Base-by-base conservation (phyloP, 2,329 filamentous ascomycete genomes). In the Apiospora hydei region DNA sequence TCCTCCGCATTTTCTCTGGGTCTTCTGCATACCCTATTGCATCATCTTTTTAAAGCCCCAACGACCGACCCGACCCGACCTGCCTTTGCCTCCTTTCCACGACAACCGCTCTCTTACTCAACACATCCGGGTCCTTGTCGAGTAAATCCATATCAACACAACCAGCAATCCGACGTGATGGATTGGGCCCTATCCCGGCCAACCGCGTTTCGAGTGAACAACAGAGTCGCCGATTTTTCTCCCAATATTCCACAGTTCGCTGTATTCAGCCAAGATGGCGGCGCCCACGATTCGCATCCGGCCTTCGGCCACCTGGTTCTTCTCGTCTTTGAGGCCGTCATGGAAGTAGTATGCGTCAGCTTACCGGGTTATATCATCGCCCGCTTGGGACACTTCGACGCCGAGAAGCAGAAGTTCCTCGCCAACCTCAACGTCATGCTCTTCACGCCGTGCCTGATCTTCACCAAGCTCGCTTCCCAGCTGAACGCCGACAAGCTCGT, bases 371-470 rank as follows among this genome's bases (percentile, higher is more conserved):
- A 98, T 83, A 92, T 99, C 75, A 91, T 98, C 70, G 96, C 96
- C 16, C 88, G 93, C 51, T 88, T 94, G 77, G 96, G 96, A 81
- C 93, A 98, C 84, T 98, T 99, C 83, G 94, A 97, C 83, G 94
- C 94, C 75, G 95, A 98, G 69, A 94, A 95, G 81, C 96, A 99
- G 82, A 98, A 98, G 83, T 97, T 99, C 80, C 88, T 98, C 69
- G 96, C 96, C 70, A 98, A 99, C 80, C 87, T 99, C 77, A 99
- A 99, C 82, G 95, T 98, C 72, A 94, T 93, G 85, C 88, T 99
- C 57, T 99, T 99, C 83, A 99, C 96, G 43, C 96, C 96, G 75
- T 98, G 96, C 82, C 90, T 99, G 75, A 97, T 99, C 82, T 99
- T 98, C 83, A 98, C 94, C 21, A 99, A 99, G 83, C 89, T 99